A percentile compares a stretch with the other conserved stretches of the same genome.
phyloP scores from a whole-genome alignment of 2,329 filamentous ascomycete species.

The Mycosphaerelloides madeirae region DNA sequence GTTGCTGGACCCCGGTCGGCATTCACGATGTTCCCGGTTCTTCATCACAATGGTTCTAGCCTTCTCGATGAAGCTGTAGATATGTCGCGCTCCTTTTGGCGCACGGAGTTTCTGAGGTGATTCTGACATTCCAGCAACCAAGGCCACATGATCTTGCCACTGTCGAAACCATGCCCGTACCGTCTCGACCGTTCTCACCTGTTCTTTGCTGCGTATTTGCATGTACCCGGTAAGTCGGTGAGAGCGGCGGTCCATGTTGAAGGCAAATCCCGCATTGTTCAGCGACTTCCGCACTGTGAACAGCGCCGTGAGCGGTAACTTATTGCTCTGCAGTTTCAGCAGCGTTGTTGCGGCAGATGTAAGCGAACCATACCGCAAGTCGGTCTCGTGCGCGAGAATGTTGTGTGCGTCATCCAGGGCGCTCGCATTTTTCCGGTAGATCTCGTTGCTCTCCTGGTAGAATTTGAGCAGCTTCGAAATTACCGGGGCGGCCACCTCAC shows the following conservation, averaged over 20 bases:
- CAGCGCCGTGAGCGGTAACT: slow-evolving; percentile 40
- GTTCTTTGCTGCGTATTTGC: slow-evolving; percentile 55
- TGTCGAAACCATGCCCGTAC: slow-evolving; percentile 52
- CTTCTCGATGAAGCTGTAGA: slow-evolving; percentile 40
- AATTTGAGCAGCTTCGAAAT: slow-evolving; percentile 42
- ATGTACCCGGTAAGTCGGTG: slow-evolving; percentile 56
- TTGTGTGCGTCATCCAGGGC: slow-evolving; percentile 48
- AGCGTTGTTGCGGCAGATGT: slow-evolving; percentile 43
- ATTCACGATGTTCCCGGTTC: slow-evolving; percentile 38
- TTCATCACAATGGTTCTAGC: slow-evolving; percentile 35
- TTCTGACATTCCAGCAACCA: slow-evolving; percentile 18
- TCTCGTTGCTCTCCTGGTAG: slow-evolving; percentile 40
- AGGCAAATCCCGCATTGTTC: slow-evolving; percentile 55
- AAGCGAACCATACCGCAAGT: slow-evolving; percentile 46
- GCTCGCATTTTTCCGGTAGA: slow-evolving; percentile 45
- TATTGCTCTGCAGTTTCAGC: slow-evolving; percentile 27
- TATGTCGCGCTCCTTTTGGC: slow-evolving; percentile 21
- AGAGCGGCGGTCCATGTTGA: slow-evolving; percentile 51
- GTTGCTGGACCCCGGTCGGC: slow-evolving; percentile 19
- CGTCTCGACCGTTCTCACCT: slow-evolving; percentile 49
- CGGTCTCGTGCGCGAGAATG: slow-evolving; percentile 40
- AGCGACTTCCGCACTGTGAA: slow-evolving; percentile 69
- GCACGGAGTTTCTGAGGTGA: background rate
- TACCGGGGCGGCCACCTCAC: slow-evolving; percentile 42
- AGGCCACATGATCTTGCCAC: slow-evolving; percentile 47